Evolutionary conservation across 2,329 filamentous ascomycete species (phyloP), one percentile per base, ranked within the genome.

Genomic region (Exserohilum turcica): DNA sequence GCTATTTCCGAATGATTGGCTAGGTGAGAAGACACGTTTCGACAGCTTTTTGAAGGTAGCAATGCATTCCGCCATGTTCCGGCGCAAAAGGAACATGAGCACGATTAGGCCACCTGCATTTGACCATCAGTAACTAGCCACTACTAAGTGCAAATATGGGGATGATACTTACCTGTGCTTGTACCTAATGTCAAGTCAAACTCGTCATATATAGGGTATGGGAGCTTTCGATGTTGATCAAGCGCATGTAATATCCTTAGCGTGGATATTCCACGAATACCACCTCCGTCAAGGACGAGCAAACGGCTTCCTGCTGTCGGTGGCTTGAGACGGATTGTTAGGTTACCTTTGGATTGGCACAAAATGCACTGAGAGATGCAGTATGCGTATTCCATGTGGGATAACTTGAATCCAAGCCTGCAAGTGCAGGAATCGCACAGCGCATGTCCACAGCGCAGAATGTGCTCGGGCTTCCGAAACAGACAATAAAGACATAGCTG

Each of bases 171-270:
- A 59, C 57, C 56, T 56, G 37, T 50, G 19, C 61, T 64, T 38
- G 38, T 57, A 28, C 43, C 54, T 28, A 63, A 38, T 7, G 19
- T 37, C 16, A 61, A 42, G 49, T 63, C 16, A 49, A 63, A 63
- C 37, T 63, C 29, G 8, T 63, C 29, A 9, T 63, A 57, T 12
- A 63, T 56, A n/a, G 53, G 47, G 42, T 63, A 63, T 6, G 37
- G 49, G 15, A 61, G 54, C 7, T 54, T 56, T 24, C 24, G 24
- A 43, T 51, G 36, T 10, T 48, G 2, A 37, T 63, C 29, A 8
- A 63, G 48, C 9, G 49, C 48, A 7, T 54, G 19, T 42, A 64
- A 29, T 36, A 56, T 53, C 31, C 52, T 8, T 3, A 64, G 48
- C 2, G 52, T 63, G 35, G 55, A 54, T 36, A 47, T 45, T 33